Conservation (phyloP, 2,329 filamentous ascomycete genomes). For the Penicillium sclerotiorum region DNA sequence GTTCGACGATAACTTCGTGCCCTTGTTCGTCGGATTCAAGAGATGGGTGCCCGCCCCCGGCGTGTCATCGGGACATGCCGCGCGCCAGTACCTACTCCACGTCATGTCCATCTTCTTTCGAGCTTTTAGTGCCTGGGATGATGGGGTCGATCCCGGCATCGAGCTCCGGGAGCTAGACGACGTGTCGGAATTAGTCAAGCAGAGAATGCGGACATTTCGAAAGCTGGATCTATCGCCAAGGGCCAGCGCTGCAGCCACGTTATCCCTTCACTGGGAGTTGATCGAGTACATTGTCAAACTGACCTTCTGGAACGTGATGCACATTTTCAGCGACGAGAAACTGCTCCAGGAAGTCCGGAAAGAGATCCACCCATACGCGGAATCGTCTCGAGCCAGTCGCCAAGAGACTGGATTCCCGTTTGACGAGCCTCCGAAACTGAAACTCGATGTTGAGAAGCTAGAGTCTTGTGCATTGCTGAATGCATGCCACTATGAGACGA, state of each 20-base stretch:
- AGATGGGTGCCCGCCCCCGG: slow-evolving; percentile 58
- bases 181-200: slow-evolving; percentile 49
- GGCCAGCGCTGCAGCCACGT: slow-evolving; percentile 45
- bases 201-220: slow-evolving; percentile 45
- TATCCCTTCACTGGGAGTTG: slow-evolving; percentile 59
- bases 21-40: slow-evolving; percentile 58
- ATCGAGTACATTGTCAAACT: slow-evolving; percentile 57
- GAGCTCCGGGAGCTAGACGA: slow-evolving; percentile 54
- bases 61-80: slow-evolving; percentile 52
- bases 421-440: slow-evolving; percentile 46
- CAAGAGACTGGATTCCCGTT: slow-evolving; percentile 46
- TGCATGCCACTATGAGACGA: slow-evolving; percentile 50
- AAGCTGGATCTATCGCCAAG: slow-evolving; percentile 39
- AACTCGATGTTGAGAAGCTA: slow-evolving; percentile 45
- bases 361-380: slow-evolving; percentile 50
- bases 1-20: slow-evolving; percentile 58
- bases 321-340: slow-evolving; percentile 46
- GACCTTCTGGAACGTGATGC: slow-evolving; percentile 55
- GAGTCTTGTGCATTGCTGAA: slow-evolving; percentile 51
- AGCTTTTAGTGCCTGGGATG: slow-evolving; percentile 46
- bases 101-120: slow-evolving; percentile 46
- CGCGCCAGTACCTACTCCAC: slow-evolving; percentile 46
- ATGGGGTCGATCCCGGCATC: slow-evolving; percentile 46
- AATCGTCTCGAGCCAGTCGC: slow-evolving; percentile 39
- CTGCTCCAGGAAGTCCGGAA: slow-evolving; percentile 47